Percentiles rank a stretch among this genome's conserved stretches.
These are phyloP conservation scores for Laguncularia racemosa DNA, from an alignment of 345 rosid species.

Conservation along the genomic window DNA sequence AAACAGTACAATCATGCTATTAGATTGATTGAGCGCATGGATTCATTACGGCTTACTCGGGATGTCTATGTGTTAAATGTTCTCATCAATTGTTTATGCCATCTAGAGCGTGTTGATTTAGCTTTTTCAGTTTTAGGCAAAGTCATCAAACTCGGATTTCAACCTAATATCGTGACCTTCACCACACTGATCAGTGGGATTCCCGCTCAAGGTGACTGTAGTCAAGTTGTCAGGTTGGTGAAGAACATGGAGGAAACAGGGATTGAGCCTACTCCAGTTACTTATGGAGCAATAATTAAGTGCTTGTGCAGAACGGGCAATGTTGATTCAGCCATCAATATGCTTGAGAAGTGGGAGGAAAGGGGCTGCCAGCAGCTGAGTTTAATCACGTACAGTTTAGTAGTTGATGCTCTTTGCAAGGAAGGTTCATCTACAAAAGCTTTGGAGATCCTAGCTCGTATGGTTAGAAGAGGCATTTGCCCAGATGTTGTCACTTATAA, in stretches of 20 bases:
- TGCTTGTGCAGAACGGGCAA: neutral
- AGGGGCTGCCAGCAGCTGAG: neutral
- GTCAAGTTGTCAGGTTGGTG: too few relatives aligned
- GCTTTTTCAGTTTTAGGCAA: neutral
- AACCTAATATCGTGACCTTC: neutral
- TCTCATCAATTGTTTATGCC: slow-evolving; percentile 6
- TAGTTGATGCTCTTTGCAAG: neutral
- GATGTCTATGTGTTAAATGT: neutral
- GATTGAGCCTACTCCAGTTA: neutral
- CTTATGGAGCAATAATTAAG: slow-evolving; percentile 2
- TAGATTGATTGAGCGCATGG: neutral
- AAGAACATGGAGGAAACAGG: too few relatives aligned
- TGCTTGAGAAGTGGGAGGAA: slow-evolving; percentile 1
- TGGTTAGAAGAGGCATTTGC: neutral
- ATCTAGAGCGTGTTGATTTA: neutral
- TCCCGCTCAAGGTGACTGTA: too few relatives aligned
- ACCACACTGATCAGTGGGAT: neutral
- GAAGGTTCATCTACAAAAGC: too few relatives aligned
- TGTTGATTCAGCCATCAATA: neutral
- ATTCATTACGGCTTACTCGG: neutral
- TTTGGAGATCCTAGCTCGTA: too few relatives aligned
- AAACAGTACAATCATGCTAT: neutral
- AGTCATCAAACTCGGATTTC: slow-evolving; percentile 1
- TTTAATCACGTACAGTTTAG: neutral
- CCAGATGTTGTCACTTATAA: slow-evolving; percentile 10